phyloP scores from a whole-genome alignment of 2,329 filamentous ascomycete species.

The Aspergillus sp. region DNA sequence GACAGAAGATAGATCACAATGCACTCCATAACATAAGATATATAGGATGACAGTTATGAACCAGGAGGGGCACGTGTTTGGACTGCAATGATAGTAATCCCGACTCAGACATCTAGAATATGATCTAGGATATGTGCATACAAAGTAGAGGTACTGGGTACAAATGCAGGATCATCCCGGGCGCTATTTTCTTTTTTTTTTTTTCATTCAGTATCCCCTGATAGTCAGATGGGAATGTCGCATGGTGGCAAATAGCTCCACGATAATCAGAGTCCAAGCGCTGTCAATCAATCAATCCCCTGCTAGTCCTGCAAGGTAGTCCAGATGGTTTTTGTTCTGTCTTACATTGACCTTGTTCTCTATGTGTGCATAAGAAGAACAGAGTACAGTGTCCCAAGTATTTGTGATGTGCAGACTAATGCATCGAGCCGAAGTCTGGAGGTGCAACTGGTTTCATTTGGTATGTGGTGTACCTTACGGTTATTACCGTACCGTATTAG shows the following conservation, averaged over 20 bases:
- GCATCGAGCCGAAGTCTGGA: constrained; percentile 1
- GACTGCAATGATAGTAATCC: not conserved
- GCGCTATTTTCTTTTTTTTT: no score
- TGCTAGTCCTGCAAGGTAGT: no score
- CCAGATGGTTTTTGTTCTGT: no score
- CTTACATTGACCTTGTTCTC: no score
- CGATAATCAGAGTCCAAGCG: no score
- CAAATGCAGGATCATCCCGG: not conserved
- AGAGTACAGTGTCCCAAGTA: not conserved
- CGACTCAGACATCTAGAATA: no score
- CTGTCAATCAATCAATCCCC: no score
- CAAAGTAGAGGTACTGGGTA: no score
- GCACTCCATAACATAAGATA: not conserved
- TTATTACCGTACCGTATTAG: not conserved
- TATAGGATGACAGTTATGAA: not conserved
- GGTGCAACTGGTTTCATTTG: not conserved
- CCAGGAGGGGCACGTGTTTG: not conserved
- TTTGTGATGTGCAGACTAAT: not conserved
- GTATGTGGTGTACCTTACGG: not conserved
- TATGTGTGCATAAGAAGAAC: no score
- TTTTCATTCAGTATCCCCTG: no score
- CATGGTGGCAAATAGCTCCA: not conserved
- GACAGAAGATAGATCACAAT: no score
- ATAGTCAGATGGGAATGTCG: not conserved
- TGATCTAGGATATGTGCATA: not conserved